Evolutionary conservation across 345 rosid genomes (phyloP).

Genomic region (Cochlearia excelsa): DNA sequence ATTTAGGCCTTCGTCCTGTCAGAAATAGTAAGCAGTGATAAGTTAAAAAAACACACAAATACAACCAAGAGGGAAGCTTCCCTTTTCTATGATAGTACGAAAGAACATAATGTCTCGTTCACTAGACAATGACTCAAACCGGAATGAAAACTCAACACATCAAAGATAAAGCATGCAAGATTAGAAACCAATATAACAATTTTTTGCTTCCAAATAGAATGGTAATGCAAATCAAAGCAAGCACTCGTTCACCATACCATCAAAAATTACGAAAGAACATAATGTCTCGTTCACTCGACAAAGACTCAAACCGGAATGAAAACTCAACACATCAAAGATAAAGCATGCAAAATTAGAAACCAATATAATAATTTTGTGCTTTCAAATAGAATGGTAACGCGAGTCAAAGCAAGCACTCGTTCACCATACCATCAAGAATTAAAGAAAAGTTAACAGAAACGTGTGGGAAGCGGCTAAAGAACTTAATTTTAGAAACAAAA

Average conservation of each 20-base stretch:
- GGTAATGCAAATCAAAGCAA: too few species aligned
- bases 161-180: constrained; percentile 7
- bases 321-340: constrained; percentile 7
- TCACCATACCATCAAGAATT: constrained; percentile 1
- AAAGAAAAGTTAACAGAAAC: neutral
- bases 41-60: constrained; percentile 1
- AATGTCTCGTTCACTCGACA: too few species aligned
- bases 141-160: constrained; percentile 12
- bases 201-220: too few species aligned
- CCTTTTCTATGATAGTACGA: neutral
- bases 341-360: neutral
- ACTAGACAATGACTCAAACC: constrained; percentile 7
- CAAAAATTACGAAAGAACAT: too few species aligned
- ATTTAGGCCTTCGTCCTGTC: constrained; percentile 86
- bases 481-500: neutral
- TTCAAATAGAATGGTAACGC: neutral
- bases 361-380: constrained; percentile 1
- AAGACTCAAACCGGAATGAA: neutral
- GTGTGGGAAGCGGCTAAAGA: neutral
- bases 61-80: constrained; percentile 10
- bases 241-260: too few species aligned
- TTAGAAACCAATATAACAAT: neutral
- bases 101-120: neutral
- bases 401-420: constrained; percentile 6
- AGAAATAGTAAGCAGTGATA: constrained; percentile 21